Evolutionary conservation across 2,329 filamentous ascomycete genomes (phyloP), one percentile per base, ranked within the genome.

Genomic region (Orbilia ellipsospora): DNA sequence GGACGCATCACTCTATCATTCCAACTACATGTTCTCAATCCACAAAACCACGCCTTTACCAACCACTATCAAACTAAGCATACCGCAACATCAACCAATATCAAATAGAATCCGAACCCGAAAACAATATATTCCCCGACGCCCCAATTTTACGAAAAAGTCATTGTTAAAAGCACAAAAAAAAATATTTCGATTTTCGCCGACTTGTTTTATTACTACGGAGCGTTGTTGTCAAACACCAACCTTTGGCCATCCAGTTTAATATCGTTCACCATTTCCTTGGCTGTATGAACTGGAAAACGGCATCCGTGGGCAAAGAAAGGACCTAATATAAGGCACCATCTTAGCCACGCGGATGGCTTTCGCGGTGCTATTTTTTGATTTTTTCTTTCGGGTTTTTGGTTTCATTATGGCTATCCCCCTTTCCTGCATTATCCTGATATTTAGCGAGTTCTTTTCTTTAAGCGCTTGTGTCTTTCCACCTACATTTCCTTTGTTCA

Each of bases 361-460:
- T 59, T 56, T 60, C 57, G 64, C 57, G 59, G 63, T 74, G 57
- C 62, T 59, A 31, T 74, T 51, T 57, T 52, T 74, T 57, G 44
- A 59, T 74, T 59, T 57, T 44, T 54, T 67, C 63, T 31, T 74
- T 59, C 60, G 60, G 64, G 64, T 68, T 64, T 31, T 74, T 59
- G 65, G 68, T 68, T 28, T 68, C 51, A 7, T 56, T 50, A 60
- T 54, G 70, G 70, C 68, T 64, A 28, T 74, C 54, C 40, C 63
- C 69, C 50, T 51, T 52, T 36, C 54, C 64, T 59, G 40, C 51
- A 68, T 63, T 55, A 56, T 68, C 50, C 28, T 74, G 63, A 68
- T 68, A 62, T 74, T 74, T 74, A 74, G 70, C 70, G 70, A 74
- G 70, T 74, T 74, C 56, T 31, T 68, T 66, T 52, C 40, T 63